Conservation (phyloP, 345 rosid species). For the Nasturtium officinale region DNA sequence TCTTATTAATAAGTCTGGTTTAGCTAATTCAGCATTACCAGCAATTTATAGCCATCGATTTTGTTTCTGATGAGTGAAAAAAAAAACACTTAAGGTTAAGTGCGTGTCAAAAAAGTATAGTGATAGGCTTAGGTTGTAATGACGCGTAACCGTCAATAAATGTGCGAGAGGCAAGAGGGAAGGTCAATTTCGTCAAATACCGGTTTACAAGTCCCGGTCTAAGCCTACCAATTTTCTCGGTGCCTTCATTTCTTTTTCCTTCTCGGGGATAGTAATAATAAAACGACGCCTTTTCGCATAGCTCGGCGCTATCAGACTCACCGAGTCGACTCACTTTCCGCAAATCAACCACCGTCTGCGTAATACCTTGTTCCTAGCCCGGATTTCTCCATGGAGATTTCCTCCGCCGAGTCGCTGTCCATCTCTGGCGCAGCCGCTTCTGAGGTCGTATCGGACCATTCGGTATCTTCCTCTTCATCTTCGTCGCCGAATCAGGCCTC, state of each 20-base stretch:
- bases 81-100: too few relatives aligned
- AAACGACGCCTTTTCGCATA: conserved; percentile 27
- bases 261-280: conserved; percentile 21
- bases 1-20: background rate
- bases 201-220: conserved; percentile 25
- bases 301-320: conserved; percentile 40
- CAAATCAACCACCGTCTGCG: conserved; percentile 11
- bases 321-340: conserved; percentile 37
- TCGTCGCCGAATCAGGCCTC: conserved; percentile 39
- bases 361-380: background rate
- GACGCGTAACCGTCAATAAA: conserved; percentile 40
- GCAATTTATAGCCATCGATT: conserved; percentile 11
- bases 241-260: background rate
- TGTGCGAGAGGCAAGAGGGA: conserved; percentile 11
- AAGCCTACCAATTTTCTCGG: conserved; percentile 14
- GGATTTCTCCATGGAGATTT: conserved; percentile 49
- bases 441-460: conserved; percentile 37
- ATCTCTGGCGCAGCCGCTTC: conserved; percentile 37
- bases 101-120: too few relatives aligned
- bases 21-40: background rate
- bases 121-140: background rate
- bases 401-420: conserved; percentile 42
- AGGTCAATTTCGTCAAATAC: conserved; percentile 7
- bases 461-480: conserved; percentile 20
- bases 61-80: background rate